Base-by-base conservation (phyloP, 306 rosid species). In the Lablab purpureus region DNA sequence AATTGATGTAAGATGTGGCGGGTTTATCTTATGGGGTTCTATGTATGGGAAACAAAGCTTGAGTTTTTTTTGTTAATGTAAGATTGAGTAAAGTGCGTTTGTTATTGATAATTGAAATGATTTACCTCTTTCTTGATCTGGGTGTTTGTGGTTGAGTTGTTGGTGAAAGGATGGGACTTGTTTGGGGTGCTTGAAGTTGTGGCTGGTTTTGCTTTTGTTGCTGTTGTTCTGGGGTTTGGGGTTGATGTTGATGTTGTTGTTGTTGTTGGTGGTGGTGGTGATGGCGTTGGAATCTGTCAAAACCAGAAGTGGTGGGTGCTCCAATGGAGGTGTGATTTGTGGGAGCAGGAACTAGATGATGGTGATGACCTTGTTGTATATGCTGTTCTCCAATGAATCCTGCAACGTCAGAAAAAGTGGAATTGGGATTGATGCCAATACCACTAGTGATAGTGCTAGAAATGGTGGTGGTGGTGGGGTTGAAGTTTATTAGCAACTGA, bases 71-170 rank as follows among this genome's bases (percentile, higher is more conserved):
- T 34, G 12, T 54, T 19, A 9, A 36, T 46, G 72, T 4, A 62
- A 25, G 65, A 52, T 36, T 19, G 60, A 59, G 18, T 27, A 4
- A 21, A 21, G 3, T 10, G 1, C 4, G 28, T 11, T 15, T 65
- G n/a, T 19, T 6, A 27, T 67, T 18, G 63, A 7, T 37, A n/a
- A 65, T 36, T 45, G 15, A 25, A 75, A 23, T 1, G 7, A 21
- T 28, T 30, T 59, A 85, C 94, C 92, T 89, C 83, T 79, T 91
- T 77, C 90, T 85, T 34, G 90, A 56, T 71, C 80, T 78, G 54
- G 82, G 75, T 75, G 81, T 14, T 14, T 58, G 82, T 47, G 79
- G n/a, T 27, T 52, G 84, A 25, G 62, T 69, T 59, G 60, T 81
- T 47, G 84, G 74, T 40, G 60, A 58, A 73, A 80, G 46, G 23